Percentiles rank a stretch among this genome's conserved stretches.
Conservation (phyloP, 495 filamentous ascomycete genomes). For the Penicillium silybi region DNA sequence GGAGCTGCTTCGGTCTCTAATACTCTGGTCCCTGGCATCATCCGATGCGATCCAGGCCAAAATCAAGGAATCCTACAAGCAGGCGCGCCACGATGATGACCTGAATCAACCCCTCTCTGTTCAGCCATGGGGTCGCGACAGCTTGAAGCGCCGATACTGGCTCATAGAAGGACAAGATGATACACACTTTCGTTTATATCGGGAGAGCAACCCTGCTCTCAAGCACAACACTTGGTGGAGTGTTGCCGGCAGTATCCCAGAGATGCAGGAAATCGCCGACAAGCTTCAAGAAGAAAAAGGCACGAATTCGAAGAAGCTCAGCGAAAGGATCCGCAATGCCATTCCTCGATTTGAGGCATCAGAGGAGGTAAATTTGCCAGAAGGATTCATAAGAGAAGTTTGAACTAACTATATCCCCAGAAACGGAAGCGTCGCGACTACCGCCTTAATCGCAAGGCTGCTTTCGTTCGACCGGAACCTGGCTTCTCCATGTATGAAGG, state of each 20-base stretch:
- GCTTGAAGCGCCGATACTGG: slow-evolving; percentile 87
- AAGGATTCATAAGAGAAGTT: not conserved
- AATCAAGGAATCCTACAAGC: slow-evolving; percentile 87
- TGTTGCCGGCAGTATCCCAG: slow-evolving; percentile 85
- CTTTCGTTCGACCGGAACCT: slow-evolving; percentile 82
- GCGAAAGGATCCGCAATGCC: slow-evolving; percentile 70
- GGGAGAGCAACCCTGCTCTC: slow-evolving; percentile 81
- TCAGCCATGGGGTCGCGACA: slow-evolving; percentile 91
- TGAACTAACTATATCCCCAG: slow-evolving; percentile 43
- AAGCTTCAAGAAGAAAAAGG: slow-evolving; percentile 76
- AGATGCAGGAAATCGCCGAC: slow-evolving; percentile 67
- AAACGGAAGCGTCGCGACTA: slow-evolving; percentile 94
- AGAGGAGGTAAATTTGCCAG: slow-evolving; percentile 64
- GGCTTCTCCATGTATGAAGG: slow-evolving; percentile 95
- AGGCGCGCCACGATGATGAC: slow-evolving; percentile 83
- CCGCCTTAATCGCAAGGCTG: slow-evolving; percentile 75
- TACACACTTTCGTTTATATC: slow-evolving; percentile 88
- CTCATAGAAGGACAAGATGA: slow-evolving; percentile 93
- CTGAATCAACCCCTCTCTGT: slow-evolving; percentile 89
- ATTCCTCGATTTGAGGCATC: slow-evolving; percentile 93
- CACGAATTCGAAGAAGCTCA: slow-evolving; percentile 70
- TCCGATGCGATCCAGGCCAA: slow-evolving; percentile 78
- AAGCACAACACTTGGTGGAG: slow-evolving; percentile 85
- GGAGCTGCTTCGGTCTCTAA: slow-evolving; percentile 72
- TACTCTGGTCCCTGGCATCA: slow-evolving; percentile 85